phyloP scores from a whole-genome alignment of 2,329 filamentous ascomycete genomes.

The Apiospora sp. region DNA sequence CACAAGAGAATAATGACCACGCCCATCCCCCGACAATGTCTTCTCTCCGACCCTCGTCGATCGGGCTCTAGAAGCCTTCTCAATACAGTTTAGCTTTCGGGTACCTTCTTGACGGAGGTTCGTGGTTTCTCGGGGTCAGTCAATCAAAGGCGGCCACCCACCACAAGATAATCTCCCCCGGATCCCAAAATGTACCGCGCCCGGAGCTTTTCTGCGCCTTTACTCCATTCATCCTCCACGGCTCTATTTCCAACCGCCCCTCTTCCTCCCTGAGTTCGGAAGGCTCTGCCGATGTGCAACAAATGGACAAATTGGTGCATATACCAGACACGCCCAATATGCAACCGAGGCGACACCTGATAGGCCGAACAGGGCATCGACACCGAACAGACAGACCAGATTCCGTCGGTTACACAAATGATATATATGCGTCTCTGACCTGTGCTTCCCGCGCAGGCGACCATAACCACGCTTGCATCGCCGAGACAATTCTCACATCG shows the following conservation, averaged over 20 bases:
- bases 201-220: not conserved
- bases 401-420: not conserved
- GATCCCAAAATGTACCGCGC: not conserved
- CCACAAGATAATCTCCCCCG: conserved; percentile 13
- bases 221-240: not conserved
- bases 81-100: not conserved
- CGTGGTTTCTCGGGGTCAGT: not conserved
- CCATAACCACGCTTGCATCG: not conserved
- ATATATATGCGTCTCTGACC: not conserved
- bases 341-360: not conserved
- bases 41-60: not conserved
- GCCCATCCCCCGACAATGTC: not conserved
- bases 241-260: not conserved
- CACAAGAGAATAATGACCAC: not conserved
- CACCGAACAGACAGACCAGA: not conserved
- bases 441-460: not conserved
- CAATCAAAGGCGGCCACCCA: not conserved
- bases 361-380: not conserved
- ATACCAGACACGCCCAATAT: not conserved
- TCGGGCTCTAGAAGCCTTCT: conserved; percentile 7
- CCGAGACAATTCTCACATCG: not conserved
- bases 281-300: not conserved
- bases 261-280: not conserved
- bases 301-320: not conserved
- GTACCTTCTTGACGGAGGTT: not conserved